Evolutionary conservation across 1,284 basidiomycete species (phyloP).

Genomic region (Hemileia vastatrix): DNA sequence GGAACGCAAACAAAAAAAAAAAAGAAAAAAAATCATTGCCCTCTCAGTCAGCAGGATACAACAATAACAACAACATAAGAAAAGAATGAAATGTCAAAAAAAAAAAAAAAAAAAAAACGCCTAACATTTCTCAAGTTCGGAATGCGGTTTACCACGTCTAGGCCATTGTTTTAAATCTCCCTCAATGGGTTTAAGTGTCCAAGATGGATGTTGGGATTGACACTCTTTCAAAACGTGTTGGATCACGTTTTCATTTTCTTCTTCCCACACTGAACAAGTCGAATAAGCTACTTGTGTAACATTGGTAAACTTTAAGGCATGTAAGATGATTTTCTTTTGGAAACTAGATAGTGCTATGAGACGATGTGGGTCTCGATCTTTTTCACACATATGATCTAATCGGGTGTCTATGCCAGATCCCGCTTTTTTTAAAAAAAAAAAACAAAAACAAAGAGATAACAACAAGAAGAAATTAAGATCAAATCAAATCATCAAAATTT

Average conservation of each 20-base stretch:
- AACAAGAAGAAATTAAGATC: constrained; percentile 28
- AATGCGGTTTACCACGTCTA: background rate
- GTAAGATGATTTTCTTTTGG: constrained; percentile 84
- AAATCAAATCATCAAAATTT: constrained; percentile 34
- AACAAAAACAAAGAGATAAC: background rate
- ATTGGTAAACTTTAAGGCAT: constrained; percentile 79
- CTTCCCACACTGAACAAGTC: constrained; percentile 41
- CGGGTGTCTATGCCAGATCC: constrained; percentile 39
- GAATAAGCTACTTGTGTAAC: constrained; percentile 13
- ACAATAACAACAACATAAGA: constrained; percentile 5
- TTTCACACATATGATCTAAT: constrained; percentile 41
- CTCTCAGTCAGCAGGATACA: background rate
- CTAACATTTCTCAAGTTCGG: constrained; percentile 3
- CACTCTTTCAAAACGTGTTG: constrained; percentile 60
- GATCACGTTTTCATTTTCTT: constrained; percentile 81
- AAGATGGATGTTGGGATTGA: constrained; percentile 55
- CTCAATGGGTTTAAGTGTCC: constrained; percentile 57
- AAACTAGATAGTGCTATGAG: constrained; percentile 72
- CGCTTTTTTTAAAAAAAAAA: constrained; percentile 26
- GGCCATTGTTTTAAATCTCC: constrained; percentile 51
- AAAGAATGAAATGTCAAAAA: constrained; percentile 46
- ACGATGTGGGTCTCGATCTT: constrained; percentile 53
- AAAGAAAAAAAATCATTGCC: background rate
- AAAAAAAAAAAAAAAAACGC: constrained; percentile 49
- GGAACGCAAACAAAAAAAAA: constrained; percentile 1